Evolutionary conservation across 176 grass and related monocot species (phyloP).

Genomic region (Raddia distichophylla): DNA sequence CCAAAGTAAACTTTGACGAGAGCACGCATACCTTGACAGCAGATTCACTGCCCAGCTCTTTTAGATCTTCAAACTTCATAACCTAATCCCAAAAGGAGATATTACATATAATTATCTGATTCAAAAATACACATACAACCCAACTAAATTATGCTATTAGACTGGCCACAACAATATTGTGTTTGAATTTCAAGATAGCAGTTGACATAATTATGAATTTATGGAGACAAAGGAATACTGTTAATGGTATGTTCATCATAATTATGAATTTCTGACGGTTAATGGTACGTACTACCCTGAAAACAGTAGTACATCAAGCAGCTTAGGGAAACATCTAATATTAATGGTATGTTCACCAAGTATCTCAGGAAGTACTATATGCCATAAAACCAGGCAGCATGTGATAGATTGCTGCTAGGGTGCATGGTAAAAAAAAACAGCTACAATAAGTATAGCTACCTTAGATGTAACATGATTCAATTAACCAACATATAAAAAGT

Average conservation of each 20-base stretch:
- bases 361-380: background rate
- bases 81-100: slow-evolving; percentile 58
- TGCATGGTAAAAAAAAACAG: background rate
- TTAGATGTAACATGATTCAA: background rate
- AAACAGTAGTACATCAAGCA: slow-evolving; percentile 1
- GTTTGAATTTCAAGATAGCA: background rate
- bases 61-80: slow-evolving; percentile 98
- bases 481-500: background rate
- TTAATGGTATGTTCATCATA: no score
- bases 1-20: background rate
- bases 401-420: background rate
- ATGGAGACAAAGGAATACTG: background rate
- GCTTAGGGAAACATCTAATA: background rate
- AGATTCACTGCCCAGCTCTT: slow-evolving; percentile 82
- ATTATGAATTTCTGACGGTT: no score
- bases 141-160: background rate
- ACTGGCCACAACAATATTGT: background rate
- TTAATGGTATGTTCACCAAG: background rate
- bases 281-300: no score
- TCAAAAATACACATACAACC: background rate
- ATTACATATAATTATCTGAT: slow-evolving; percentile 22
- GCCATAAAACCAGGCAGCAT: background rate
- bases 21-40: slow-evolving; percentile 72
- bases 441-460: background rate
- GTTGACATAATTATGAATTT: background rate